phyloP scores from a whole-genome alignment of 1,284 basidiomycete genomes.

The Pascua sp. region DNA sequence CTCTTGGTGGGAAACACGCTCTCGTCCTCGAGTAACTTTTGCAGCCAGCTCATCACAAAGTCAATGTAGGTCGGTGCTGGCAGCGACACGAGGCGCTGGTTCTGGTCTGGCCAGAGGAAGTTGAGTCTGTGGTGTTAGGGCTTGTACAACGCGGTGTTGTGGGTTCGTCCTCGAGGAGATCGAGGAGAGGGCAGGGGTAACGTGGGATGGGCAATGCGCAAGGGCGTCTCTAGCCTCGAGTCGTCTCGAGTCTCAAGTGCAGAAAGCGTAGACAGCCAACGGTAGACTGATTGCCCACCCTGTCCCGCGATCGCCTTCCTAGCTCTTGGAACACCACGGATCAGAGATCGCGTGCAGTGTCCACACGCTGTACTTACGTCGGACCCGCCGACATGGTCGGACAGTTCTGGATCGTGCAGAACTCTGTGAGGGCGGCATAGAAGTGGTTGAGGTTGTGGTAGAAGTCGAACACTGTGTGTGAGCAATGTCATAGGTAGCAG shows the following conservation, averaged over 20 bases:
- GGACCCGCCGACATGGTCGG: slow-evolving; percentile 90
- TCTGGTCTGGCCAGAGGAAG: slow-evolving; percentile 97
- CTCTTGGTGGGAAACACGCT: slow-evolving; percentile 92
- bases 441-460: slow-evolving; percentile 97
- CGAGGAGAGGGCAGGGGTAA: no score
- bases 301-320: no score
- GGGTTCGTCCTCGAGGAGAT: no score
- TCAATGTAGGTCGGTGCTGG: slow-evolving; percentile 97
- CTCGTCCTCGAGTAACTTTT: slow-evolving; percentile 90
- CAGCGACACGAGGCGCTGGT: slow-evolving; percentile 86
- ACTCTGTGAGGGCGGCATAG: slow-evolving; percentile 91
- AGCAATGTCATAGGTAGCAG: background rate
- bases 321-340: background rate
- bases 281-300: background rate
- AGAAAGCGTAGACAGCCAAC: no score
- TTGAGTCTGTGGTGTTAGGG: slow-evolving; percentile 63
- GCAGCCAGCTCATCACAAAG: slow-evolving; percentile 98
- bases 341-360: background rate
- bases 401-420: slow-evolving; percentile 84
- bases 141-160: no score
- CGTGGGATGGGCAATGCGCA: no score
- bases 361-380: slow-evolving; percentile 56
- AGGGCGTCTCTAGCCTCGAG: no score
- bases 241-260: no score
- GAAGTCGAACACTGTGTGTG: slow-evolving; percentile 76